These are phyloP conservation scores for Penium margaritaceum DNA, from an alignment of 139 green algal species.

Conservation along the genomic window DNA sequence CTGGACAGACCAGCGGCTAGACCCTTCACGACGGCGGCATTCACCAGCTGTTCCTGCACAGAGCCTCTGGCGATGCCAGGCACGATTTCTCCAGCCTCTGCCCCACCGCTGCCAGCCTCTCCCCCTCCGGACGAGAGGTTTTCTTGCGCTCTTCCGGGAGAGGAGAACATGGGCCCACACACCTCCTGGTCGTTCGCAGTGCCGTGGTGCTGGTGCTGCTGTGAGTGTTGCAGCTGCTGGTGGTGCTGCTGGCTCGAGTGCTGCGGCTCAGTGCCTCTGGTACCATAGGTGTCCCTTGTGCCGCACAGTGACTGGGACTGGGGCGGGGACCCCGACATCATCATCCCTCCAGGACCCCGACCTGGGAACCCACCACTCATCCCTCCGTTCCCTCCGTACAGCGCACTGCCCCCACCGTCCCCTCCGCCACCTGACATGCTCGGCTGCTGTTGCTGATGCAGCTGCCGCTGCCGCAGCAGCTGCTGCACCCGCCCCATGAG, in stretches of 20 bases:
- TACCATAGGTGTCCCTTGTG: too few relatives aligned
- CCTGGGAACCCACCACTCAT: too few relatives aligned
- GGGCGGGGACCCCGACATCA: too few relatives aligned
- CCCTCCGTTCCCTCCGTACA: too few relatives aligned
- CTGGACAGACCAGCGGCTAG: neutral
- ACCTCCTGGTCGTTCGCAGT: neutral
- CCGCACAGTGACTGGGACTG: too few relatives aligned
- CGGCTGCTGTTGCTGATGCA: slow-evolving; percentile 25
- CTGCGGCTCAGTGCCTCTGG: too few relatives aligned
- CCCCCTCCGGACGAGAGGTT: too few relatives aligned
- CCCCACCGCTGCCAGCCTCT: neutral
- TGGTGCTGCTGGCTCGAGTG: neutral
- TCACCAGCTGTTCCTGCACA: slow-evolving; percentile 17
- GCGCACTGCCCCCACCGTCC: too few relatives aligned
- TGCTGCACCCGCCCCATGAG: slow-evolving; percentile 13
- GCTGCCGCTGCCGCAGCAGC: slow-evolving; percentile 21
- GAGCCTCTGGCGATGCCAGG: neutral
- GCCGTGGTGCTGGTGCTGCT: slow-evolving; percentile 2
- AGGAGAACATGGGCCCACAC: too few relatives aligned
- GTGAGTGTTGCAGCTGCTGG: neutral
- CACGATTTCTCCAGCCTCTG: neutral
- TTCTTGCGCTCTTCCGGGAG: too few relatives aligned
- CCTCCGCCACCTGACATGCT: too few relatives aligned
- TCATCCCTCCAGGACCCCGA: too few relatives aligned
- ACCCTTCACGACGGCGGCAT: slow-evolving; percentile 4